Base-by-base conservation (phyloP, 1,284 basidiomycete genomes). In the Ceraceosorus guamensis region DNA sequence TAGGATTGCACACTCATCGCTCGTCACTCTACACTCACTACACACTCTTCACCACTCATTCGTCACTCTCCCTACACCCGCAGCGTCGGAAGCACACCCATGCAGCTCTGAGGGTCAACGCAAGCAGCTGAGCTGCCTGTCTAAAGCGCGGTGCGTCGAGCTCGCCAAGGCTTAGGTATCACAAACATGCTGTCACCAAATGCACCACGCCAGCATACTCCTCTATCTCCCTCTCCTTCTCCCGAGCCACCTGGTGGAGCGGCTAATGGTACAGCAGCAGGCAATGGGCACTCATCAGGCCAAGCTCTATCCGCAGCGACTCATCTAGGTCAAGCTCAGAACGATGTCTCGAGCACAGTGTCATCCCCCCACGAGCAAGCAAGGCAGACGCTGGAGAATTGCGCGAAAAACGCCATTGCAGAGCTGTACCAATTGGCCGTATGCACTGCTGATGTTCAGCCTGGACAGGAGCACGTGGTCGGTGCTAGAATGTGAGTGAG, bases 391-490 rank as follows among this genome's bases (percentile, higher is more conserved):
- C 68, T 73, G 47, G 72, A 71, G 53, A 52, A 60, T 18, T 59
- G 61, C 34, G 63, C 65, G n/a, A 61, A 64, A 4, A 61, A 59
- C 33, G 69, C 67, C 46, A 62, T 70, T 44, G 72, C 71, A 35
- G 59, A 63, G 10, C 66, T 75, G 24, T 73, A 71, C 63, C 66
- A 73, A 34, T 56, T 75, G 24, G 67, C 70, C 6, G 61, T 69
- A 8, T 65, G 66, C 53, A 67, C 67, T 18, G 70, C 69, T 30
- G 70, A 73, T 54, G 68, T 71, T 1, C 69, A 70, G 31, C 56
- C 57, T 24, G 69, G 64, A n/a, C 59, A 61, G 8, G 62, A 67
- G 45, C 56, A 64, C 46, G 58, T 66, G 18, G 59, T 75, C n/a
- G 63, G 60, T 5, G 59, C 56, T 39, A 70, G 66, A 47, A 62